Base-by-base conservation (phyloP, 2,329 filamentous ascomycete species). In the Arthrobotrys entomopaga region DNA sequence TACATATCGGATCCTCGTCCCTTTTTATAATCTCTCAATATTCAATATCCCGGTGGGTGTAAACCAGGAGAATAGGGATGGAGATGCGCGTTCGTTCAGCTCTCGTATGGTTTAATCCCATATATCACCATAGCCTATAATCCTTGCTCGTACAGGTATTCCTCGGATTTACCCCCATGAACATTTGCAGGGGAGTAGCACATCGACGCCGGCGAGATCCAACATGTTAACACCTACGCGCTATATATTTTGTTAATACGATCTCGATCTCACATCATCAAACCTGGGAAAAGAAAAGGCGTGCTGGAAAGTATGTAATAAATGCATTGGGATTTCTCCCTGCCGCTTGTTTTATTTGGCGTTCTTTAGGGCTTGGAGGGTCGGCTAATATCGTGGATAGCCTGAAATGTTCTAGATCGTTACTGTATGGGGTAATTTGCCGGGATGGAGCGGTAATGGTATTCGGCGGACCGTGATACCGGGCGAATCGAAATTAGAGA, bases 391-490 rank as follows among this genome's bases (percentile, higher is more conserved):
- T 74, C 53, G 46, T 13, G 24, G 70, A 67, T 52, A 74, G 70
- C 49, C 70, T 74, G 70, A 74, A 67, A 34, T 19, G 38, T 74
- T 74, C 70, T 74, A 74, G 70, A 74, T 22, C 57, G 53, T 74
- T 74, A 67, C 70, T 74, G 70, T 63, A 74, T 67, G 58, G 57
- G 70, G 70, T 74, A 74, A 74, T 74, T 74, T 67, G 16, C 63
- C 63, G 26, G 52, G 49, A 53, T 40, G 49, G 57, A 38, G 63
- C 43, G 61, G 13, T 46, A 66, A 19, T 64, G 13, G 24, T 46
- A 53, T 43, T 15, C 52, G 34, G 43, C 70, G 70, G 70, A 67
- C 70, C 70, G 63, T 54, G 43, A 74, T 63, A 74, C 70, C 70
- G 70, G 63, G 63, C 58, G 20, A 4, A 7, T n/a, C 26, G 29